Base-by-base conservation (phyloP, 257 asterid genomes). In the Gentiana dahurica region DNA sequence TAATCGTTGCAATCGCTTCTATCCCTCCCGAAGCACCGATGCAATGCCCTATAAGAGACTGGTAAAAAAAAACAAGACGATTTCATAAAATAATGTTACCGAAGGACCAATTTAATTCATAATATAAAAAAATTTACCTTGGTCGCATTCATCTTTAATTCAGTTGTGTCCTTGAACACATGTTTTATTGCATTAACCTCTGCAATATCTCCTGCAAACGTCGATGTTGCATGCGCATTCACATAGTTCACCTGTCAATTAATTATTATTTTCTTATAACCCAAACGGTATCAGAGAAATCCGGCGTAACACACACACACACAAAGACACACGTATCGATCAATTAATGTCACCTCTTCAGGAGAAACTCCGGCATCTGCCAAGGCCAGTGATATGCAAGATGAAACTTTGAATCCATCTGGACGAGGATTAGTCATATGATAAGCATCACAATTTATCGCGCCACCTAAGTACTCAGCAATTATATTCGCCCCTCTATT, bases 1-100 rank as follows among this genome's bases (percentile, higher is more conserved):
- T 90, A 52, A 87, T 69, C 3, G 96, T 84, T 65, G 92, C 98
- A 71, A 90, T 84, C 54, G 95, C 95, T 79, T 90, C 95, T 62
- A 87, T 55, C 39, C 96, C 98, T 47, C 98, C 92, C 55, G 89
- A 82, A 62, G 95, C 98, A 13, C 91, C 98, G 37, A 90, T 91
- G 53, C 95, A 79, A 69, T 90, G 98, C 58, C 96, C 98, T 34
- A 87, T 90, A 87, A 90, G 80, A 15, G 96, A 90, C 98, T 87
- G 79, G 10, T 15, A 37, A 51, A 36, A 51, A 35, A 32, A 41
- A 41, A 41, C 10, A 2, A 41, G 46, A 39, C 8, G 5, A 39
- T 8, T 39, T 39, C 45, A 39, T 39, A 8, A 8, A 39, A 24
- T 39, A 41, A 41, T 5, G 6, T 10, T 24, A 24, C 24, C 24